Base-by-base conservation (phyloP, 2,329 filamentous ascomycete species). In the Hirsutella minnesotensis region DNA sequence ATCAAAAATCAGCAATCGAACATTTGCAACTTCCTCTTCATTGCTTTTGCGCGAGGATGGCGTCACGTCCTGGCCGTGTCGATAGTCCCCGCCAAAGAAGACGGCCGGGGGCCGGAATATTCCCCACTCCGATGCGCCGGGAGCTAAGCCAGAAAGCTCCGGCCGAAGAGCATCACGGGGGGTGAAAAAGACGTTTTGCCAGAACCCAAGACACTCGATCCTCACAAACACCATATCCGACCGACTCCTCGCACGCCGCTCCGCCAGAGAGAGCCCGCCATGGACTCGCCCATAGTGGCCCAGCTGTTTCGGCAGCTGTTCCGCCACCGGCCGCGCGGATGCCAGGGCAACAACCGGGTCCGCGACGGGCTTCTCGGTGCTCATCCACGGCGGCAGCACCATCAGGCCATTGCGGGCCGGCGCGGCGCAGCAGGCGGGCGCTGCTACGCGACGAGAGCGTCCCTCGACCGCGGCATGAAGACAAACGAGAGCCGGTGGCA, bases 271-370 rank as follows among this genome's bases (percentile, higher is more conserved):
- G n/a, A n/a, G n/a, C n/a, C 12, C 12, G 13, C 51, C 51, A 94
- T 95, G 88, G 88, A 95, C 66, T 89, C 86, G 16, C 82, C 83
- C 46, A 69, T 86, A 48, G 73, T 88, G 51, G 77, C 77, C 39
- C 83, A 82, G 58, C 73, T 95, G 58, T 90, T 95, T 56, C 79
- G 84, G 55, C 85, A 87, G 68, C 77, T 96, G 35, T 94, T 94
- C 55, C 78, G 79, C 37, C 85, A 89, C 56, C 56, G 61, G 7
- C 56, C 61, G 2, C 53, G 53, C 15, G 61, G 59, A 30, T 65
- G 62, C 13, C 60, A 56, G 43, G 53, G 53, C 21, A 50, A 53
- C 30, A 43, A 36, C 20, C 20, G 18, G 3, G 15, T 35, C 15
- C 33, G 33, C 33, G 16, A 16, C 5, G 33, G 33, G 33, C 33